These are phyloP conservation scores for Cyclaneusma minus DNA, from an alignment of 2,329 filamentous ascomycete species.

Conservation along the genomic window DNA sequence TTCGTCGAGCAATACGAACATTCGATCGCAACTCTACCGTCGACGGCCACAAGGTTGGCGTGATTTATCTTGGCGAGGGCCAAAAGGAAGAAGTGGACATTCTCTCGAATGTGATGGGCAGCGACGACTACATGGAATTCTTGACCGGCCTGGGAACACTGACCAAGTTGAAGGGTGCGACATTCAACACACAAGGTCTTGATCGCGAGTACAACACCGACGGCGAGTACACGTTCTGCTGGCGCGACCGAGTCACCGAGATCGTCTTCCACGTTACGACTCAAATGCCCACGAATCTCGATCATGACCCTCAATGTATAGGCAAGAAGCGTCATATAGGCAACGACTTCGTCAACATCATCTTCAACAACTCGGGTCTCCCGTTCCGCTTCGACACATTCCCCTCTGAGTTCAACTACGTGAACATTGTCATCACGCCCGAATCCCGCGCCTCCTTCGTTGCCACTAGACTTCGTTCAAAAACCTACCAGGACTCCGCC, in stretches of 20 bases:
- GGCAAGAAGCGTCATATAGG: slow-evolving; percentile 91
- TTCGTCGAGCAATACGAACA: slow-evolving; percentile 50
- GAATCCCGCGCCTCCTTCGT: slow-evolving; percentile 67
- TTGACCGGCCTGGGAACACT: slow-evolving; percentile 69
- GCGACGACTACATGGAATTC: slow-evolving; percentile 76
- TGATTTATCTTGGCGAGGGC: slow-evolving; percentile 81
- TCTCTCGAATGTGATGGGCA: slow-evolving; percentile 72
- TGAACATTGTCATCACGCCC: slow-evolving; percentile 91
- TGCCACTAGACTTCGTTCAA: slow-evolving; percentile 35
- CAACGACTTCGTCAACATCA: slow-evolving; percentile 95
- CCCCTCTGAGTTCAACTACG: slow-evolving; percentile 87
- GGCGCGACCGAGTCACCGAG: slow-evolving; percentile 88
- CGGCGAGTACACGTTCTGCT: slow-evolving; percentile 79
- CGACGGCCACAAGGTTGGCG: slow-evolving; percentile 88
- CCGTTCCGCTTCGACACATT: slow-evolving; percentile 86
- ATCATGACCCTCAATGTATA: slow-evolving; percentile 59
- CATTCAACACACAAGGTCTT: slow-evolving; percentile 85
- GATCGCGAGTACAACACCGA: slow-evolving; percentile 66
- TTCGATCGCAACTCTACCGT: slow-evolving; percentile 85
- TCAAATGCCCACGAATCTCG: slow-evolving; percentile 85
- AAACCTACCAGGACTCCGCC: slow-evolving; percentile 20
- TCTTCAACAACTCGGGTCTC: slow-evolving; percentile 91
- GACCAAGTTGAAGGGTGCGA: slow-evolving; percentile 64
- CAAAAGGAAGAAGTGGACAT: slow-evolving; percentile 76
- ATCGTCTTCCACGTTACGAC: slow-evolving; percentile 93